Evolutionary conservation across 352 stramenopile species (phyloP).

Genomic region (Ophiocytium majus): DNA sequence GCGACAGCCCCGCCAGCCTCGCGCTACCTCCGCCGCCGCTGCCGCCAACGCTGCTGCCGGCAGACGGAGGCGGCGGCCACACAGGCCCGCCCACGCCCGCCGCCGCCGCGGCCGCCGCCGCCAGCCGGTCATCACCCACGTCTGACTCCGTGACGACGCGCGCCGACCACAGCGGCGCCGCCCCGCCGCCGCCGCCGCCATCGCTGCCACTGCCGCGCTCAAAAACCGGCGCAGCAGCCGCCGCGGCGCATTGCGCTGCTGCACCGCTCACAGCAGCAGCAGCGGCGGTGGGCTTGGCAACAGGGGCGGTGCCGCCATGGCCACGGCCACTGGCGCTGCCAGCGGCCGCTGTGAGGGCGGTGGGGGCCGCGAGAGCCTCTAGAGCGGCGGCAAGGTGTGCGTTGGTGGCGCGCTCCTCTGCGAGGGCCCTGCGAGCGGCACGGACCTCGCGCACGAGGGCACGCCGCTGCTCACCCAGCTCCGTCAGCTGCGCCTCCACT

Average conservation of each 20-base stretch:
- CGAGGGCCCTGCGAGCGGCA: slow-evolving; percentile 32
- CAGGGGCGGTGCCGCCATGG: too few species aligned
- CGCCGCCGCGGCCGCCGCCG: too few species aligned
- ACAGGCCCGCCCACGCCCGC: not conserved
- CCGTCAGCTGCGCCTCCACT: slow-evolving; percentile 1
- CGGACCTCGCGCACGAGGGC: slow-evolving; percentile 51
- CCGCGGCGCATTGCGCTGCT: too few species aligned
- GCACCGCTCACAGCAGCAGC: too few species aligned
- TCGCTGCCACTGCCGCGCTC: not conserved
- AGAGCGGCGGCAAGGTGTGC: slow-evolving; percentile 5
- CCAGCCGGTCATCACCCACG: not conserved
- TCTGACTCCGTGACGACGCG: too few species aligned
- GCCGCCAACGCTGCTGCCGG: not conserved
- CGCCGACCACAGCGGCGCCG: too few species aligned
- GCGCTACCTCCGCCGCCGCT: too few species aligned
- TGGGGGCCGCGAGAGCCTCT: slow-evolving; percentile 28
- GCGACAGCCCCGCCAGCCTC: too few species aligned
- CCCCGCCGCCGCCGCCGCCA: not conserved
- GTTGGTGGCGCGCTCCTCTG: slow-evolving; percentile 10
- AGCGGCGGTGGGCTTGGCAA: too few species aligned
- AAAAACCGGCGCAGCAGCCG: too few species aligned
- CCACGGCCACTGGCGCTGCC: not conserved
- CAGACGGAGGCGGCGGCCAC: too few species aligned
- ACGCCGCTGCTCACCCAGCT: slow-evolving; percentile 43
- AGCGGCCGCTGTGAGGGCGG: not conserved